Evolutionary conservation across 495 filamentous ascomycete species (phyloP).

Genomic region (Trichoderma parareesei): DNA sequence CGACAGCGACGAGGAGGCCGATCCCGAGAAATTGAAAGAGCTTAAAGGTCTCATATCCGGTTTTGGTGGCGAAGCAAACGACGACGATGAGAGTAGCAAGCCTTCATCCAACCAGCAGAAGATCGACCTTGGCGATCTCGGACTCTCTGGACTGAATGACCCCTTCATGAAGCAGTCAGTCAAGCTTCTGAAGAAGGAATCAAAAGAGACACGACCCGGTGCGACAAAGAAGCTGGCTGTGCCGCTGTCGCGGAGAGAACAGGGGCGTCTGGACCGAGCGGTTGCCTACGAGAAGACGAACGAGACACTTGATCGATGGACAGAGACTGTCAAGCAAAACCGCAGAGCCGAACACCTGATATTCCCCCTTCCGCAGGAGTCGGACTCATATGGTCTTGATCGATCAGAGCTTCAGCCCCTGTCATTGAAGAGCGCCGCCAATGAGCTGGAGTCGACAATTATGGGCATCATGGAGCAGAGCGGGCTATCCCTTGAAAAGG

Average conservation of each 20-base stretch:
- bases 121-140: slow-evolving; percentile 71
- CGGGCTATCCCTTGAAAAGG: slow-evolving; percentile 47
- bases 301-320: slow-evolving; percentile 82
- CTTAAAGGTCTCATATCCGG: slow-evolving; percentile 64
- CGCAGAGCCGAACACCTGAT: slow-evolving; percentile 82
- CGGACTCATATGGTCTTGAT: slow-evolving; percentile 41
- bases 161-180: slow-evolving; percentile 70
- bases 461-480: slow-evolving; percentile 82
- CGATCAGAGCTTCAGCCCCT: slow-evolving; percentile 47
- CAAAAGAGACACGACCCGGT: slow-evolving; percentile 42
- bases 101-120: slow-evolving; percentile 46
- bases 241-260: slow-evolving; percentile 80
- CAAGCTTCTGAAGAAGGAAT: slow-evolving; percentile 53
- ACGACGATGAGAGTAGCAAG: slow-evolving; percentile 21
- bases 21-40: slow-evolving; percentile 52
- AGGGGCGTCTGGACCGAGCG: slow-evolving; percentile 75
- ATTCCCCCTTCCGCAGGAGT: slow-evolving; percentile 79
- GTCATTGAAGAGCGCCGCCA: slow-evolving; percentile 51
- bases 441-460: slow-evolving; percentile 76
- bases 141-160: slow-evolving; percentile 62
- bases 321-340: slow-evolving; percentile 89
- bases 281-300: slow-evolving; percentile 88
- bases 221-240: slow-evolving; percentile 69
- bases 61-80: slow-evolving; percentile 40
- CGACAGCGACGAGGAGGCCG: slow-evolving; percentile 52